Evolutionary conservation across 1,284 basidiomycete species (phyloP).

Genomic region (Fereydounia khargensis): DNA sequence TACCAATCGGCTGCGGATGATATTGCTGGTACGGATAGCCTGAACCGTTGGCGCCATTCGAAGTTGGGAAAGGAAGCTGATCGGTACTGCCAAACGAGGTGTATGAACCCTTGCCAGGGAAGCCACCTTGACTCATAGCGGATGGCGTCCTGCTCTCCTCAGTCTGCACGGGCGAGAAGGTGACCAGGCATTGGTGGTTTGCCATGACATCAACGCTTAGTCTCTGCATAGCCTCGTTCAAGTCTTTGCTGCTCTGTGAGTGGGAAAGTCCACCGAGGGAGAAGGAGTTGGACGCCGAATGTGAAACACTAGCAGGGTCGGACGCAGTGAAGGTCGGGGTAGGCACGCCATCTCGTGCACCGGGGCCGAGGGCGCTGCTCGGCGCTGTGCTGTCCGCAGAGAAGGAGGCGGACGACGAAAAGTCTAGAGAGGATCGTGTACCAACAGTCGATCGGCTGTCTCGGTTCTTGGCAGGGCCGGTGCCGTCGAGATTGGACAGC

Average conservation of each 20-base stretch:
- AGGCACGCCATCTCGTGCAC: background rate
- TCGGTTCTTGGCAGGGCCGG: slow-evolving; percentile 15
- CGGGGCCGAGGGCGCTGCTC: slow-evolving; percentile 30
- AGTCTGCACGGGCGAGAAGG: slow-evolving; percentile 27
- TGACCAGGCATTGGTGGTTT: slow-evolving; percentile 46
- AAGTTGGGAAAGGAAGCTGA: slow-evolving; percentile 24
- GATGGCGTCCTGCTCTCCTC: slow-evolving; percentile 30
- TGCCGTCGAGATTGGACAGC: slow-evolving; percentile 16
- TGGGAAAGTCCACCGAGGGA: slow-evolving; percentile 19
- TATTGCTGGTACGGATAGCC: slow-evolving; percentile 40
- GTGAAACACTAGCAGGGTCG: slow-evolving; percentile 26
- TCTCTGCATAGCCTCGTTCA: slow-evolving; percentile 35
- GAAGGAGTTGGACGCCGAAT: slow-evolving; percentile 41
- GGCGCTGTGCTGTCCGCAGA: slow-evolving; percentile 42
- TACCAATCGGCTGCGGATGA: slow-evolving; percentile 28
- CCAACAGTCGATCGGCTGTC: slow-evolving; percentile 47
- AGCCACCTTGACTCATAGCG: slow-evolving; percentile 8
- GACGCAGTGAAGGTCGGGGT: background rate
- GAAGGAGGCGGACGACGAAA: slow-evolving; percentile 37
- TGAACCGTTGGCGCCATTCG: slow-evolving; percentile 16
- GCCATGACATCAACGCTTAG: slow-evolving; percentile 47
- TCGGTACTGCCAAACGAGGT: slow-evolving; percentile 25
- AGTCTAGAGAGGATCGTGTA: slow-evolving; percentile 43
- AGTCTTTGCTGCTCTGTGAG: slow-evolving; percentile 38
- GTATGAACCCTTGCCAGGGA: slow-evolving; percentile 33